Evolutionary conservation across 1,284 basidiomycete genomes (phyloP).

Genomic region (Naganishia albida): DNA sequence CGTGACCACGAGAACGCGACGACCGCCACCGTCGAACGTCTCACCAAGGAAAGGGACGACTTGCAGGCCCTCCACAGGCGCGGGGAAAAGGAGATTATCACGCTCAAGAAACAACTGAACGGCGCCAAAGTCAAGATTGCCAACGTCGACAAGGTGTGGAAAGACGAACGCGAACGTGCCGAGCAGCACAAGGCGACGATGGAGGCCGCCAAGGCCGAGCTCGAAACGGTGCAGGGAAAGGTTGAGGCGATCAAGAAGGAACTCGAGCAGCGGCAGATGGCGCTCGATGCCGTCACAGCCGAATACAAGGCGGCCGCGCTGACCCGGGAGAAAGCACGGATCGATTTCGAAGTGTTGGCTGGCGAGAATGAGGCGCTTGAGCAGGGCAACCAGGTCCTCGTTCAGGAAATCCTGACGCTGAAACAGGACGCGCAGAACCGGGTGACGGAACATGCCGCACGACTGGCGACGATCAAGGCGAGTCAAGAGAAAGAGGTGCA

Average conservation of each 20-base stretch:
- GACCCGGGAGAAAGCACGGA: neutral
- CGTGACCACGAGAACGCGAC: neutral
- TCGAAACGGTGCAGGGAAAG: neutral
- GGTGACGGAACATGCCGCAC: neutral
- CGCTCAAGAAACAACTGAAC: neutral
- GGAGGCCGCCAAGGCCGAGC: neutral
- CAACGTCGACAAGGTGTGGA: neutral
- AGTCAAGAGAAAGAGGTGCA: neutral
- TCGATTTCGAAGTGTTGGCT: neutral
- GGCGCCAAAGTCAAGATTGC: neutral
- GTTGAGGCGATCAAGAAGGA: neutral
- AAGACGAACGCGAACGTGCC: neutral
- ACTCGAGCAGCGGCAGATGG: neutral
- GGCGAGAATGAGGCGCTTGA: neutral
- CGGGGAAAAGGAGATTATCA: neutral
- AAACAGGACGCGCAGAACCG: neutral
- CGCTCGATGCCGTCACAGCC: neutral
- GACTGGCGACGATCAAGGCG: neutral
- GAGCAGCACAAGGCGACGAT: neutral
- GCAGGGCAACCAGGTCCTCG: slow-evolving; percentile 11
- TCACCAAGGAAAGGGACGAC: slow-evolving; percentile 4
- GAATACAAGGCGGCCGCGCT: neutral
- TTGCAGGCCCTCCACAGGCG: neutral
- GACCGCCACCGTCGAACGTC: neutral
- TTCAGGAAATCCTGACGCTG: neutral